A percentile compares a stretch with the other conserved stretches of the same genome.
Evolutionary conservation across 805 yeast genomes (phyloP).

Genomic region (Dipodascus albidus): DNA sequence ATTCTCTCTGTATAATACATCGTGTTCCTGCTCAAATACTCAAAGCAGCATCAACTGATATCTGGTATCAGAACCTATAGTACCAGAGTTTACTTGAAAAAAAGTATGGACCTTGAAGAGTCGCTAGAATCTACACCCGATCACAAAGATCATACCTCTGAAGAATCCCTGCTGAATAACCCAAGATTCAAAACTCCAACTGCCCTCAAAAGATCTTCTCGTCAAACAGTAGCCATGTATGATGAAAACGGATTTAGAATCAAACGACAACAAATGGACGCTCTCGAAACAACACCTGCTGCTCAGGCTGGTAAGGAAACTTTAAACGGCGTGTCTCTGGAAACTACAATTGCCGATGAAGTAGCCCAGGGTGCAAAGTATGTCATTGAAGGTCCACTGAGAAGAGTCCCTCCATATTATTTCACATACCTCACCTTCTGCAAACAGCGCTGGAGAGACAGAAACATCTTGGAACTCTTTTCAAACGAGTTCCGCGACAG

Average conservation of each 20-base stretch:
- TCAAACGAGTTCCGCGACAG: constrained; percentile 75
- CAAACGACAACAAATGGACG: constrained; percentile 1
- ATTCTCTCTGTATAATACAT: too few relatives aligned
- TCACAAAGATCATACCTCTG: background rate
- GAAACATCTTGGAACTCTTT: constrained; percentile 72
- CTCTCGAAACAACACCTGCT: background rate
- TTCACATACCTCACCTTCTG: constrained; percentile 88
- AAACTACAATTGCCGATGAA: constrained; percentile 21
- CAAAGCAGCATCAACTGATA: background rate
- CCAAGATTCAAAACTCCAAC: background rate
- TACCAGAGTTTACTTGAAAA: background rate
- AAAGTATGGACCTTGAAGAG: background rate
- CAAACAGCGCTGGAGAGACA: constrained; percentile 82
- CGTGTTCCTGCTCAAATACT: too few relatives aligned
- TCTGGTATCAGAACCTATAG: background rate
- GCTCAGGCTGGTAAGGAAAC: background rate
- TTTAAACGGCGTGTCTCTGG: background rate
- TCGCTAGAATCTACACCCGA: background rate
- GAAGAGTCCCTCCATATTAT: constrained; percentile 75
- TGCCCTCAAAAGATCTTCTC: background rate
- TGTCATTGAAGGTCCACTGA: constrained; percentile 32
- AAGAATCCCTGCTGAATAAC: background rate
- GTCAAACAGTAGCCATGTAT: background rate
- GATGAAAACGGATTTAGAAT: background rate
- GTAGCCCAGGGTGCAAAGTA: constrained; percentile 25